Percentiles rank a stretch among this genome's conserved stretches.
These are phyloP conservation scores for Aspergillus versicolor DNA, from an alignment of 2,329 filamentous ascomycete species.

Conservation along the genomic window DNA sequence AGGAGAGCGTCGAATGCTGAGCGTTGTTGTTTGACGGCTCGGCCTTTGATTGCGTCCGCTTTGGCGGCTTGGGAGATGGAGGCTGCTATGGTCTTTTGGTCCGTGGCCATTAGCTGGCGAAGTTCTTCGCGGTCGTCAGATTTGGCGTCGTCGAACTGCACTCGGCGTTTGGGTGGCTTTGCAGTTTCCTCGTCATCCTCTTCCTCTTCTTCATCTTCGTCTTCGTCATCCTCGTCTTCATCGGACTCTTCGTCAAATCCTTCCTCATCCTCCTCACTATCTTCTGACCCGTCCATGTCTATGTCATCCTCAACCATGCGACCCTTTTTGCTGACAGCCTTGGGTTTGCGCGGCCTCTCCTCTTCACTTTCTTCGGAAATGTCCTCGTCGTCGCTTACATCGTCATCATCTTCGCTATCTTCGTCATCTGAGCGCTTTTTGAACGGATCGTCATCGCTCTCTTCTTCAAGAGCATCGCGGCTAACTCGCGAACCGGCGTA, in stretches of 20 bases:
- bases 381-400: slow-evolving; percentile 21
- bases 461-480: slow-evolving; percentile 63
- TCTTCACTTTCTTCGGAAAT: slow-evolving; percentile 19
- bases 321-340: slow-evolving; percentile 12
- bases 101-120: slow-evolving; percentile 65
- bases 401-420: slow-evolving; percentile 31
- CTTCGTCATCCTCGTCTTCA: slow-evolving; percentile 12
- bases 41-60: slow-evolving; percentile 79
- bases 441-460: slow-evolving; percentile 51
- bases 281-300: slow-evolving; percentile 27
- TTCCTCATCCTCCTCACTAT: slow-evolving; percentile 26
- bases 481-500: slow-evolving; percentile 78
- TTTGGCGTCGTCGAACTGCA: slow-evolving; percentile 15
- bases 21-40: slow-evolving; percentile 81
- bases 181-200: slow-evolving; percentile 25
- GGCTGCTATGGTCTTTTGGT: slow-evolving; percentile 65
- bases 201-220: slow-evolving; percentile 34
- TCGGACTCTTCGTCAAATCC: slow-evolving; percentile 24
- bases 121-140: slow-evolving; percentile 57
- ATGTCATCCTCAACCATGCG: slow-evolving; percentile 23
- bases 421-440: slow-evolving; percentile 37
- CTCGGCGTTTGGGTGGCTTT: slow-evolving; percentile 21
- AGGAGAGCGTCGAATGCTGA: slow-evolving; percentile 84
- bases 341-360: slow-evolving; percentile 5
- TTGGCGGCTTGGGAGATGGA: slow-evolving; percentile 67